phyloP scores from a whole-genome alignment of 768 basidiomycete genomes.

The Gloeostereum incarnatum region DNA sequence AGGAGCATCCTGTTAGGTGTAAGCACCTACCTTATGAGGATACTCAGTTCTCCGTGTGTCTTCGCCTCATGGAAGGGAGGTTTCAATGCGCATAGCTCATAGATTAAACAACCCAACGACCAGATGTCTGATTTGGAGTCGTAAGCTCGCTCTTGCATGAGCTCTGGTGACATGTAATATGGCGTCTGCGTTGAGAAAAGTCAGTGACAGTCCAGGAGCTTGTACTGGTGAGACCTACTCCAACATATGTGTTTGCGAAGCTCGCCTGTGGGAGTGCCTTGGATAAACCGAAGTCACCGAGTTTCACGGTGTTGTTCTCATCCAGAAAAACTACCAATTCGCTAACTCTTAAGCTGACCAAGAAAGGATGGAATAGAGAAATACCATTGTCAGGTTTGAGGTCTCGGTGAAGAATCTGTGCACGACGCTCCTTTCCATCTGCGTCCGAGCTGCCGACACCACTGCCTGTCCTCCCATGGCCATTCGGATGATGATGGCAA shows the following conservation, averaged over 20 bases:
- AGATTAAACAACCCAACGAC: slow-evolving; percentile 95
- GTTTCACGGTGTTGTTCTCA: slow-evolving; percentile 75
- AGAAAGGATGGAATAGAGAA: slow-evolving; percentile 16
- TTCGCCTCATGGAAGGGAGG: slow-evolving; percentile 93
- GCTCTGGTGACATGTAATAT: slow-evolving; percentile 98
- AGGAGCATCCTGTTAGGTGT: no score
- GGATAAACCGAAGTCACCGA: slow-evolving; percentile 94
- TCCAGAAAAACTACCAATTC: slow-evolving; percentile 74
- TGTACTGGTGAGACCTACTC: slow-evolving; percentile 48
- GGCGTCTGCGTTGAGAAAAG: slow-evolving; percentile 57
- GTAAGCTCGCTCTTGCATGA: slow-evolving; percentile 95
- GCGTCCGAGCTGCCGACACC: slow-evolving; percentile 20
- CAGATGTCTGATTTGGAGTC: slow-evolving; percentile 98
- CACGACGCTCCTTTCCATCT: slow-evolving; percentile 44
- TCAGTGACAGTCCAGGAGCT: background rate
- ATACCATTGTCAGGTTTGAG: slow-evolving; percentile 95
- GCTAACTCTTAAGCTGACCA: background rate
- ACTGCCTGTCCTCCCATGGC: slow-evolving; percentile 38
- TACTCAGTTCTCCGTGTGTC: slow-evolving; percentile 79
- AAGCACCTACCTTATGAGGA: slow-evolving; percentile 59
- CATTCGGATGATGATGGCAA: slow-evolving; percentile 84
- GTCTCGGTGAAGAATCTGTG: slow-evolving; percentile 88
- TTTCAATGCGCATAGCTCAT: slow-evolving; percentile 89
- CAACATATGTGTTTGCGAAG: slow-evolving; percentile 96
- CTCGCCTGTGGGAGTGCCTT: slow-evolving; percentile 83